phyloP scores from a whole-genome alignment of 192 early-diverging fungal species.

The Chytriomyces hyalinus region DNA sequence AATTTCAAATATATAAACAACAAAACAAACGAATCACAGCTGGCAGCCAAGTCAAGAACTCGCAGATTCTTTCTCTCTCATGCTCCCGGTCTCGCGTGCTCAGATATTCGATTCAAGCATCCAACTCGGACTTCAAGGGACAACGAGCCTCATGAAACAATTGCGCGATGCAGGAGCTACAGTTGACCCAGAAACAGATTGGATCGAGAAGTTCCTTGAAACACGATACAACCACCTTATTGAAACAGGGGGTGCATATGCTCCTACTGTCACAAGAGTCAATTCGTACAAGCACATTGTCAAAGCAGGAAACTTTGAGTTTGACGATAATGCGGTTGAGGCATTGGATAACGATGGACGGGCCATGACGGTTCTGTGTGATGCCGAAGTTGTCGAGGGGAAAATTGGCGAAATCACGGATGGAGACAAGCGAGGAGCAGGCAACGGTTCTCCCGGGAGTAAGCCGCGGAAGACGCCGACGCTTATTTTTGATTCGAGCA shows the following conservation, averaged over 20 bases:
- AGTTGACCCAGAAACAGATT: background rate
- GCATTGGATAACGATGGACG: slow-evolving; percentile 30
- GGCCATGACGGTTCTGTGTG: slow-evolving; percentile 17
- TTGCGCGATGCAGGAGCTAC: background rate
- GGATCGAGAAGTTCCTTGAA: slow-evolving; percentile 17
- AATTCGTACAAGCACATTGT: slow-evolving; percentile 19
- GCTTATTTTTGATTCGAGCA: too few species aligned
- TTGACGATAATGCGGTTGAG: slow-evolving; percentile 3
- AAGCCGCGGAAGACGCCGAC: too few species aligned
- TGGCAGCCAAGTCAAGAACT: slow-evolving; percentile 23
- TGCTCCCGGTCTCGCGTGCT: background rate
- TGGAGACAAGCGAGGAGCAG: background rate
- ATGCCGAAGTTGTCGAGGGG: background rate
- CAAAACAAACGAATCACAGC: background rate
- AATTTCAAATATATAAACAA: background rate
- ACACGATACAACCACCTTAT: background rate
- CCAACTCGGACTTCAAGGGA: slow-evolving; percentile 28
- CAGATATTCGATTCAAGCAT: slow-evolving; percentile 32
- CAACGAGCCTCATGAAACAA: background rate
- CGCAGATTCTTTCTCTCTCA: background rate
- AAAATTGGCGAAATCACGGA: background rate
- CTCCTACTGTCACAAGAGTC: slow-evolving; percentile 28
- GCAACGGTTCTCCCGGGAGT: too few species aligned
- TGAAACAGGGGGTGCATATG: slow-evolving; percentile 20
- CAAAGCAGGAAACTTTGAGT: background rate